Evolutionary conservation across 345 rosid genomes (phyloP).

Genomic region (Reutealis trisperma): DNA sequence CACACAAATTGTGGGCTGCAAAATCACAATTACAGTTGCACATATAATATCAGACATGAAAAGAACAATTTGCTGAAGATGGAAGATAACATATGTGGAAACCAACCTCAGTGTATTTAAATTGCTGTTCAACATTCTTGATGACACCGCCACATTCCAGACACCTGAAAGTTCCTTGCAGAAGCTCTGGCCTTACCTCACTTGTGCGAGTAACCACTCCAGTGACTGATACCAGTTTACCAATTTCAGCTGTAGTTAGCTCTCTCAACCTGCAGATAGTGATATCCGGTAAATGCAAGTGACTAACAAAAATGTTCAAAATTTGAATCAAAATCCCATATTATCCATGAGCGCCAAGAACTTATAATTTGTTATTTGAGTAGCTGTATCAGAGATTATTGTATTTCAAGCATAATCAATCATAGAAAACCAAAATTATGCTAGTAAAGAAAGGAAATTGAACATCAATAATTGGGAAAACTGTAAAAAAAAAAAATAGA

Average conservation of each 20-base stretch:
- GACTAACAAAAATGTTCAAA: not conserved
- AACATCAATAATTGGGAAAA: not conserved
- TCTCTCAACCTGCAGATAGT: conserved; percentile 61
- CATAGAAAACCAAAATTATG: not conserved
- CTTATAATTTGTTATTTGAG: not conserved
- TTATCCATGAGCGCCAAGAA: not conserved
- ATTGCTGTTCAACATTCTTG: conserved; percentile 91
- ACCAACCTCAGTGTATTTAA: conserved; percentile 89
- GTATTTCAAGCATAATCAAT: not conserved
- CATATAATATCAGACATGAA: not conserved
- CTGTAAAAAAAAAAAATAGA: not conserved
- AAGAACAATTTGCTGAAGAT: not conserved
- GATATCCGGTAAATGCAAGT: not conserved
- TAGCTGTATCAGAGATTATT: not conserved
- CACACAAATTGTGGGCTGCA: conserved; percentile 84
- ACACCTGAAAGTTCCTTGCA: conserved; percentile 85
- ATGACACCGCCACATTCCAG: conserved; percentile 74
- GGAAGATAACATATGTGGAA: not conserved
- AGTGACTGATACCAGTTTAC: conserved; percentile 79
- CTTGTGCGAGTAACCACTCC: conserved; percentile 97
- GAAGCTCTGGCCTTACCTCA: conserved; percentile 96
- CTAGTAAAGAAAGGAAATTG: not conserved
- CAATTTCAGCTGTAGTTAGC: conserved; percentile 79
- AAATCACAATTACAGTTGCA: not conserved
- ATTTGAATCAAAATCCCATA: not conserved